Base-by-base conservation (phyloP, 106 monocot species). In the Amphibolis antarctica region DNA sequence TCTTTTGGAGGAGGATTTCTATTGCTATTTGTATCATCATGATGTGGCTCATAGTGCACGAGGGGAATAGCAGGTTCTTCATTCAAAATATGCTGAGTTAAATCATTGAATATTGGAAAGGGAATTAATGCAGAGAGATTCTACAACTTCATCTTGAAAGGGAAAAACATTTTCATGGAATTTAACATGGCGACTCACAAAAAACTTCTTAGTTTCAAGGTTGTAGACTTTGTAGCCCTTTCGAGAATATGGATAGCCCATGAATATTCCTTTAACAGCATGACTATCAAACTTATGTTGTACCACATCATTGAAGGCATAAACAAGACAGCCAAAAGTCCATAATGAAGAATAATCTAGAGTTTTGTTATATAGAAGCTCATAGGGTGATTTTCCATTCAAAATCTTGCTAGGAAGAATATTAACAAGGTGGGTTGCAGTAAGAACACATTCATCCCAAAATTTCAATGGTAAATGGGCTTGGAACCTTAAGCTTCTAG, bases 91-190 rank as follows among this genome's bases (percentile, higher is more conserved):
- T n/a, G n/a, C 2, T 7, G 2, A 36, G 7, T 4, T 4, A 7
- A 36, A 36, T 2, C 2, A 36, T 36, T 36, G 7, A 36, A 36
- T 4, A 36, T 36, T 36, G 36, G 36, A n/a, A n/a, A n/a, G n/a
- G n/a, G n/a, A n/a, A n/a, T n/a, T n/a, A n/a, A n/a, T n/a, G n/a
- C n/a, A n/a, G n/a, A n/a, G n/a, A n/a, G n/a, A n/a, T n/a, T n/a
- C n/a, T n/a, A n/a, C n/a, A n/a, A n/a, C n/a, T n/a, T n/a, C n/a
- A n/a, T n/a, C n/a, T n/a, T n/a, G n/a, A n/a, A n/a, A 49, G 12
- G 49, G 12, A 56, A 56, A 56, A 56, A 56, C 14, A 23, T 56
- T 26, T 56, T 56, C 56, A 28, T 23, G 7, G 20, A 56, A 56
- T 23, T 11, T 56, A 24, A 56, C 56, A 56, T 56, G 4, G 6